These are phyloP conservation scores for Hypoxylon crocopeplum DNA, from an alignment of 495 filamentous ascomycete species.

Conservation along the genomic window DNA sequence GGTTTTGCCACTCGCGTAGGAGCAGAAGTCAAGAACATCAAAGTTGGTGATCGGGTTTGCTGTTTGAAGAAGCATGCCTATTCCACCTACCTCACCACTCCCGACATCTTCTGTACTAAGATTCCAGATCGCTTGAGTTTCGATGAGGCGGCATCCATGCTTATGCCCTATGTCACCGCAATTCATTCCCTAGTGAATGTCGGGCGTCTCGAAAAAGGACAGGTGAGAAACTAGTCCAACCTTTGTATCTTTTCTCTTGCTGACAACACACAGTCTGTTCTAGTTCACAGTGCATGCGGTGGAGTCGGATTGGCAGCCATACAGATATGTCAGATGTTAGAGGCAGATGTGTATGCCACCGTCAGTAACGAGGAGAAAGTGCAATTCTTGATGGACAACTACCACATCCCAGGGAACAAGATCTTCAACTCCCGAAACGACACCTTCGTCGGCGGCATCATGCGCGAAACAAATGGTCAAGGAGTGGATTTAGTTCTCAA, in stretches of 20 bases:
- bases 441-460: slow-evolving; percentile 51
- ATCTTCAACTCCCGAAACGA: slow-evolving; percentile 52
- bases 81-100: slow-evolving; percentile 38
- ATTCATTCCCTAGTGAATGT: slow-evolving; percentile 46
- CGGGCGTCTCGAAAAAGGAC: too few relatives aligned
- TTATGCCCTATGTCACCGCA: slow-evolving; percentile 58
- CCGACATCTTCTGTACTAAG: slow-evolving; percentile 35
- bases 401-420: slow-evolving; percentile 51
- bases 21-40: slow-evolving; percentile 42
- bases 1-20: slow-evolving; percentile 53
- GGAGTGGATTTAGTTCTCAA: slow-evolving; percentile 63
- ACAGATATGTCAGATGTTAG: slow-evolving; percentile 51
- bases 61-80: slow-evolving; percentile 31
- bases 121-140: slow-evolving; percentile 56
- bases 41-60: slow-evolving; percentile 55
- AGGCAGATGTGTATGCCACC: slow-evolving; percentile 58
- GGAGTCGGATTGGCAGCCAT: slow-evolving; percentile 60
- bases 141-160: slow-evolving; percentile 57
- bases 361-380: slow-evolving; percentile 51
- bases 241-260: too few relatives aligned
- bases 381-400: slow-evolving; percentile 43
- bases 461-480: slow-evolving; percentile 47
- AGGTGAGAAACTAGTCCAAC: too few relatives aligned
- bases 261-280: slow-evolving; percentile 50
- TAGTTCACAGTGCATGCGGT: slow-evolving; percentile 60